These are phyloP conservation scores for Puccinia horiana DNA, from an alignment of 1,284 basidiomycete genomes.

Conservation along the genomic window DNA sequence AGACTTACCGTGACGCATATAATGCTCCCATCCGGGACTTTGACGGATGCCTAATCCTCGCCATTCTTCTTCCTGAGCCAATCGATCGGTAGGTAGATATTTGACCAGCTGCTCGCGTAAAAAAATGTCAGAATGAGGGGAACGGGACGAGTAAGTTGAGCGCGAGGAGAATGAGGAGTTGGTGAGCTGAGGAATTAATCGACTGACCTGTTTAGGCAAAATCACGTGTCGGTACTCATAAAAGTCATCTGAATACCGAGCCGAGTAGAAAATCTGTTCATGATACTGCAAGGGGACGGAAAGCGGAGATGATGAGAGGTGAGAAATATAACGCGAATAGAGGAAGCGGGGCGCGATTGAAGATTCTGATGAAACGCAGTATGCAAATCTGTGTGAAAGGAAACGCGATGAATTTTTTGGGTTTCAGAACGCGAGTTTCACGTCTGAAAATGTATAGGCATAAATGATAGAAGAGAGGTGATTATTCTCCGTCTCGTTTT, in stretches of 20 bases:
- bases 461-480: not conserved
- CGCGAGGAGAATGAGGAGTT: not conserved
- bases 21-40: constrained; percentile 50
- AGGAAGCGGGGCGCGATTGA: not conserved
- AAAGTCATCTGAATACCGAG: constrained; percentile 50
- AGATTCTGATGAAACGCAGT: not conserved
- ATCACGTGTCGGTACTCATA: constrained; percentile 51
- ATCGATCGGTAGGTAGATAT: constrained; percentile 50
- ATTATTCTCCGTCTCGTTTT: not conserved
- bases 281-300: constrained; percentile 32
- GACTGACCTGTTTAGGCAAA: constrained; percentile 50
- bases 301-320: not conserved
- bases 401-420: not conserved
- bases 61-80: constrained; percentile 51
- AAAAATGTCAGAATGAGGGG: not conserved
- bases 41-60: constrained; percentile 50
- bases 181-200: not conserved
- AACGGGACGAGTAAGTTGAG: not conserved
- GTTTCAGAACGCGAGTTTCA: not conserved
- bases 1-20: constrained; percentile 40
- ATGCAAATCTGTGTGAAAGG: not conserved
- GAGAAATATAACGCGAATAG: not conserved
- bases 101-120: constrained; percentile 47
- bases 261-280: constrained; percentile 51
- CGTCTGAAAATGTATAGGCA: not conserved